Evolutionary conservation across 768 basidiomycete species (phyloP).

Genomic region (Suillus bovinus): DNA sequence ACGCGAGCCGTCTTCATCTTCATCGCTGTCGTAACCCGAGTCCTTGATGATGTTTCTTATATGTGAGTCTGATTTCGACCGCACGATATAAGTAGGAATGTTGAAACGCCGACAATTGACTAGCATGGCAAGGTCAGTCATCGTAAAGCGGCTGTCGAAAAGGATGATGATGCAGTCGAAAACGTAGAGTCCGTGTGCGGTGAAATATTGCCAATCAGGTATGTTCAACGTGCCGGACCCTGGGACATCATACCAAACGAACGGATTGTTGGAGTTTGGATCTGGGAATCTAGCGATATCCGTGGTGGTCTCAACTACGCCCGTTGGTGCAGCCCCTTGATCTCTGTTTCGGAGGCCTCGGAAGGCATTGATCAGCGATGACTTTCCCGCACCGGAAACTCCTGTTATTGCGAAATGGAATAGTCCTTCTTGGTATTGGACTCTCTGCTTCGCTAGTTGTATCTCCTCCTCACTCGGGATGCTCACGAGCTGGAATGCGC

Average conservation of each 20-base stretch:
- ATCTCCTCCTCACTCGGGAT: conserved; percentile 21
- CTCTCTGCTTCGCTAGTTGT: conserved; percentile 6
- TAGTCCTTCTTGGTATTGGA: conserved; percentile 19
- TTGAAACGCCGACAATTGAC: conserved; percentile 16
- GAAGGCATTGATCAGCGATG: conserved; percentile 32
- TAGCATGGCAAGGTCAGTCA: conserved; percentile 19
- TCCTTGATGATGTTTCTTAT: conserved; percentile 18
- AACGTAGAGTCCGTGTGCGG: conserved; percentile 25
- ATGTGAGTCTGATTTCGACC: conserved; percentile 20
- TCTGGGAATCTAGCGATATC: conserved; percentile 25
- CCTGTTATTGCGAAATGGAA: conserved; percentile 33
- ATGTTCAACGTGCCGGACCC: conserved; percentile 28
- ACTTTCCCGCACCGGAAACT: conserved; percentile 30
- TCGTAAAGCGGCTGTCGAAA: conserved; percentile 21
- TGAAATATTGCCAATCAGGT: conserved; percentile 31
- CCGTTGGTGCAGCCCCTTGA: conserved; percentile 25
- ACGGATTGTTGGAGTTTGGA: conserved; percentile 17
- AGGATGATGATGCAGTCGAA: conserved; percentile 21
- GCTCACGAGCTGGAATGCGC: conserved; percentile 15
- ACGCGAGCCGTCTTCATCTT: conserved; percentile 12
- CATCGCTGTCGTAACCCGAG: conserved; percentile 16
- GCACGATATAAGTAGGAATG: conserved; percentile 19
- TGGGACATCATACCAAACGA: conserved; percentile 33
- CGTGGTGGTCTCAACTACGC: conserved; percentile 26
- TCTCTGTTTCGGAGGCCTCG: conserved; percentile 26